Base-by-base conservation (phyloP, 768 basidiomycete genomes). In the Termitomyces eurrhizus region DNA sequence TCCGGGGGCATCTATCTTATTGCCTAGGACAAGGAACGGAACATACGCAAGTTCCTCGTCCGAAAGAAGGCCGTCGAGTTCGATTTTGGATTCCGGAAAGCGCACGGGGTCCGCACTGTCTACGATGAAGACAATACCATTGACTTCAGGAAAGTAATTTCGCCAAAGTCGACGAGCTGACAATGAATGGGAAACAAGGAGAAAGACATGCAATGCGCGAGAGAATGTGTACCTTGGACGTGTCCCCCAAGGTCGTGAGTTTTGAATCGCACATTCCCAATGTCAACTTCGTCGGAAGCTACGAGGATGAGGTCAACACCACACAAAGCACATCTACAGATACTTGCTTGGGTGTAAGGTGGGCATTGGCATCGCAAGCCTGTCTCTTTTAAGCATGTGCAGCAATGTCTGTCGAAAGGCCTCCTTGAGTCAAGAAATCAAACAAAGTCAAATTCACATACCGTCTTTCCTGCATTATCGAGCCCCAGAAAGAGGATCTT, bases 231-330 rank as follows among this genome's bases (percentile, higher is more conserved):
- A 93, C 95, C 94, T 74, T 98, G 96, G 73, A 91, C 87, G 78
- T 98, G 96, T 72, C 97, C 97, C 69, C 97, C 97, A 55, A 99
- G 81, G 74, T 99, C 97, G 68, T 97, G 95, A 0, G 97, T 98
- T 35, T 94, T 98, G 79, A 99, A 99, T 74, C 98, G 98, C 69
- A 98, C 92, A 72, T 93, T 97, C 54, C 96, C 97, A 72, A 98
- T 98, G 26, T 97, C 94, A 57, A 99, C 84, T 74, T 98, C 97
- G 76, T 99, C 97, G 48, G 96, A 98, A n/a, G 96, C 96, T 98
- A 66, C 24, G 68, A 26, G 57, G 52, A 56, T 35, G 57, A 18
- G 62, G 1, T 37, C 12, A 14, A 24, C 24, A 37, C 36, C n/a
- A 2, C 13, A 26, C 18, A 56, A 51, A 26, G 57, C 44, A 26